These are phyloP conservation scores for Punica granatum DNA, from an alignment of 345 rosid species.

Conservation along the genomic window DNA sequence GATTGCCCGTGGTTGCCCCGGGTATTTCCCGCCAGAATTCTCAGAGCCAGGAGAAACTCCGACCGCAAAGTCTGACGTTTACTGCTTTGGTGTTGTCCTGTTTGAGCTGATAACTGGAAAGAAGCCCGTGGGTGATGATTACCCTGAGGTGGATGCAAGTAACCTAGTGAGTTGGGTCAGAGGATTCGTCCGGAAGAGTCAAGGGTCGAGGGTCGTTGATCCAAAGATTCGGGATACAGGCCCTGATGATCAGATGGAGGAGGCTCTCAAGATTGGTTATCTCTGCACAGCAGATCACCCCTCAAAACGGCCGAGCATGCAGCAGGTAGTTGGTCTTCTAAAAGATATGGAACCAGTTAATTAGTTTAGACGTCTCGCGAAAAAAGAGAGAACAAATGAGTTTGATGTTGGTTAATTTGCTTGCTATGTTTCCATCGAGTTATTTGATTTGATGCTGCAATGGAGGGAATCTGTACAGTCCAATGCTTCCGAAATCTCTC, in stretches of 20 bases:
- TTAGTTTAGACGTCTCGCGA: slow-evolving; percentile 11
- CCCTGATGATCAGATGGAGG: slow-evolving; percentile 59
- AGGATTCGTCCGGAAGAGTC: slow-evolving; percentile 57
- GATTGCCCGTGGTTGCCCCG: slow-evolving; percentile 61
- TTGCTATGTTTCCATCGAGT: background rate
- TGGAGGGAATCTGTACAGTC: slow-evolving; percentile 1
- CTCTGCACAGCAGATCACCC: slow-evolving; percentile 89
- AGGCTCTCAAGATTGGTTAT: slow-evolving; percentile 84
- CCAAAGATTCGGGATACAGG: slow-evolving; percentile 65
- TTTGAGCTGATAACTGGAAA: slow-evolving; percentile 80
- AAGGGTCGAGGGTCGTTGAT: slow-evolving; percentile 56
- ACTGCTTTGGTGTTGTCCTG: slow-evolving; percentile 82
- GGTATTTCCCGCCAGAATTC: slow-evolving; percentile 81
- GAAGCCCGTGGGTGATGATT: slow-evolving; percentile 60
- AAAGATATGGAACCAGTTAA: slow-evolving; percentile 73
- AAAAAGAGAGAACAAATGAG: background rate
- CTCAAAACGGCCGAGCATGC: slow-evolving; percentile 86
- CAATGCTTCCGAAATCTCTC: background rate
- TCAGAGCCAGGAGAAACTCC: slow-evolving; percentile 46
- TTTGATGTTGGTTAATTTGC: background rate
- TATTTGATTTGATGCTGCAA: background rate
- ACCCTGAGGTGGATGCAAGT: slow-evolving; percentile 51
- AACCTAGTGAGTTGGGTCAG: slow-evolving; percentile 70
- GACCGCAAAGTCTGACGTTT: slow-evolving; percentile 83
- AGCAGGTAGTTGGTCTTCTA: slow-evolving; percentile 91